phyloP scores from a whole-genome alignment of 805 yeast species.

The Saccharomyces mikatae region DNA sequence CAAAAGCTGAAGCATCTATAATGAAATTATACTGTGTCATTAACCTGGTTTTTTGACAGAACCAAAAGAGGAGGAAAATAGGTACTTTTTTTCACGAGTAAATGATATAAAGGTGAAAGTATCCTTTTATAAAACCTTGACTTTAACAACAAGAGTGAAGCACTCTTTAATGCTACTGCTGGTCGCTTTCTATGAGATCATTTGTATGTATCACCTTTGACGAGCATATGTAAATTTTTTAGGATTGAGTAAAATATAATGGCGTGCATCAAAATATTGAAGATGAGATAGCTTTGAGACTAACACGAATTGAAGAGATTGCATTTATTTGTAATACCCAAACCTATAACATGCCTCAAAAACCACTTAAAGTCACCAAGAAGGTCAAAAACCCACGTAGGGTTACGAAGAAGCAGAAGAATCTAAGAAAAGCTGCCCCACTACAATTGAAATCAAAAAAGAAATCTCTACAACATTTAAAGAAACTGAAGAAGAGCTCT shows the following conservation, averaged over 20 bases:
- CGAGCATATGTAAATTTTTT: not conserved
- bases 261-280: not conserved
- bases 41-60: not conserved
- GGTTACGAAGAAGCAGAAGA: slow-evolving; percentile 53
- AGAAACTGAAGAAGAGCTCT: slow-evolving; percentile 46
- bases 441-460: slow-evolving; percentile 61
- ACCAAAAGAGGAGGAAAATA: not conserved
- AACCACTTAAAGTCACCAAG: slow-evolving; percentile 47
- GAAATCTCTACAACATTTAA: slow-evolving; percentile 41
- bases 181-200: not conserved
- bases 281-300: not conserved
- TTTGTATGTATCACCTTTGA: not conserved
- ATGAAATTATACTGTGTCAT: slow-evolving; percentile 35
- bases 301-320: not conserved
- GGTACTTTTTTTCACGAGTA: not conserved
- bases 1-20: slow-evolving; percentile 59
- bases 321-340: not conserved
- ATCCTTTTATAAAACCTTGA: slow-evolving; percentile 2
- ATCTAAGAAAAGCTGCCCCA: slow-evolving; percentile 69
- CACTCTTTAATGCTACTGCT: slow-evolving; percentile 8
- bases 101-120: not conserved
- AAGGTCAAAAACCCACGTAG: slow-evolving; percentile 35
- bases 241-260: not conserved
- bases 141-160: slow-evolving; percentile 13
- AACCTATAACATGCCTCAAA: slow-evolving; percentile 55